These are phyloP conservation scores for Lichtheimia corymbifera DNA, from an alignment of 371 early-diverging fungal genomes.

Conservation along the genomic window DNA sequence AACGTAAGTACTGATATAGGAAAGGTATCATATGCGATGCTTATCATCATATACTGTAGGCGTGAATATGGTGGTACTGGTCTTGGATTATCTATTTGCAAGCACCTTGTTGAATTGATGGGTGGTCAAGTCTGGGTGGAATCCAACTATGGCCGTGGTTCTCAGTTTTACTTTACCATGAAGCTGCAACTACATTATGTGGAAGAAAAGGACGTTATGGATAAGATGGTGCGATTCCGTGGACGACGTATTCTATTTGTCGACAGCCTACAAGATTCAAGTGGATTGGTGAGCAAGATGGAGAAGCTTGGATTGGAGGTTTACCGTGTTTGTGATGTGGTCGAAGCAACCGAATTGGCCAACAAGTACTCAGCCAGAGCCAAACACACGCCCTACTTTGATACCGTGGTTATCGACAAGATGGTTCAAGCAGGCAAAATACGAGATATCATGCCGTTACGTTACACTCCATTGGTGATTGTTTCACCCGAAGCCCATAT, in stretches of 20 bases:
- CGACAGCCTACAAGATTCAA: conserved; percentile 33
- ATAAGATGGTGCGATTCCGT: conserved; percentile 49
- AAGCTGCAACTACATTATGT: conserved; percentile 44
- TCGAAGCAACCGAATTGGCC: conserved; percentile 36
- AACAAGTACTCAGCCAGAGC: conserved; percentile 17
- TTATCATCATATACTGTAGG: conserved; percentile 1
- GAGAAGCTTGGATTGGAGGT: conserved; percentile 20
- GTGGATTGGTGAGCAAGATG: conserved; percentile 22
- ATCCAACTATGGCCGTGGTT: conserved; percentile 67
- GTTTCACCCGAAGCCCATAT: conserved; percentile 43
- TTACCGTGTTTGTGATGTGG: conserved; percentile 29
- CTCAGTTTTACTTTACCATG: conserved; percentile 72
- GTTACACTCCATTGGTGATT: conserved; percentile 66
- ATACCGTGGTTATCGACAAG: conserved; percentile 48
- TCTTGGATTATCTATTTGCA: conserved; percentile 60
- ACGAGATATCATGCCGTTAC: conserved; percentile 50
- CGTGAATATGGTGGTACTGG: conserved; percentile 41
- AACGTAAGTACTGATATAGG: conserved; percentile 30
- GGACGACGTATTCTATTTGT: conserved; percentile 54
- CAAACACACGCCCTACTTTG: conserved; percentile 31
- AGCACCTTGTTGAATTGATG: conserved; percentile 56
- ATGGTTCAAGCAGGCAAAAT: conserved; percentile 36
- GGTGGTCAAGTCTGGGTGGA: conserved; percentile 72
- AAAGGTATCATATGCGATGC: neutral
- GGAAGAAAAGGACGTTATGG: conserved; percentile 35